These are phyloP conservation scores for Penicillium bovifimosum DNA, from an alignment of 495 filamentous ascomycete genomes.

Conservation along the genomic window DNA sequence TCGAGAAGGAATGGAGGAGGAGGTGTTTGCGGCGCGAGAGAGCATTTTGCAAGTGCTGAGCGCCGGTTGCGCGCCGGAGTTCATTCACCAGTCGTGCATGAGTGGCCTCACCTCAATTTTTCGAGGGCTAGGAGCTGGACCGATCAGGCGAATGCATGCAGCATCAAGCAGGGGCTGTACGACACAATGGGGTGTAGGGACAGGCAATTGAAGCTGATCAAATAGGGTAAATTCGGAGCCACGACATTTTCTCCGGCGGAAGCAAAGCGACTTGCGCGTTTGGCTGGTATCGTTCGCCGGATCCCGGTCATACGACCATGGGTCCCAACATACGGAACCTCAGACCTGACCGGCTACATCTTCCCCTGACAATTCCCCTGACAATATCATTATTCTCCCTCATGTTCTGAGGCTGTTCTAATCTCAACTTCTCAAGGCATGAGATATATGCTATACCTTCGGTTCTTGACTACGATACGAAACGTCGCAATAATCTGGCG, in stretches of 20 bases:
- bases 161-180: not conserved
- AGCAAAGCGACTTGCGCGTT: constrained; percentile 14
- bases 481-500: too few relatives aligned
- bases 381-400: too few relatives aligned
- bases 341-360: not conserved
- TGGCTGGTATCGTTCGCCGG: constrained; percentile 22
- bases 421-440: too few relatives aligned
- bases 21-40: constrained; percentile 25
- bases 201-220: constrained; percentile 9
- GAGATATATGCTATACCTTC: too few relatives aligned
- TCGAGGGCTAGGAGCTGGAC: not conserved
- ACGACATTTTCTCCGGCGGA: constrained; percentile 22
- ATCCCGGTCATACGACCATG: constrained; percentile 14
- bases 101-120: constrained; percentile 1
- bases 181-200: not conserved
- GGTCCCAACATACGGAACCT: not conserved
- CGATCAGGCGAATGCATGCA: not conserved
- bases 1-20: constrained; percentile 38
- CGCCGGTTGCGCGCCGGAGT: constrained; percentile 21
- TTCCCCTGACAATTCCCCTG: not conserved
- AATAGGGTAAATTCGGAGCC: constrained; percentile 16
- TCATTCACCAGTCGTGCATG: constrained; percentile 22
- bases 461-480: too few relatives aligned
- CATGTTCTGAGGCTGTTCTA: too few relatives aligned
- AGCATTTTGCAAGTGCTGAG: constrained; percentile 30